Conservation (phyloP, 192 early-diverging fungal genomes). For the Chytriomyces hyalinus region DNA sequence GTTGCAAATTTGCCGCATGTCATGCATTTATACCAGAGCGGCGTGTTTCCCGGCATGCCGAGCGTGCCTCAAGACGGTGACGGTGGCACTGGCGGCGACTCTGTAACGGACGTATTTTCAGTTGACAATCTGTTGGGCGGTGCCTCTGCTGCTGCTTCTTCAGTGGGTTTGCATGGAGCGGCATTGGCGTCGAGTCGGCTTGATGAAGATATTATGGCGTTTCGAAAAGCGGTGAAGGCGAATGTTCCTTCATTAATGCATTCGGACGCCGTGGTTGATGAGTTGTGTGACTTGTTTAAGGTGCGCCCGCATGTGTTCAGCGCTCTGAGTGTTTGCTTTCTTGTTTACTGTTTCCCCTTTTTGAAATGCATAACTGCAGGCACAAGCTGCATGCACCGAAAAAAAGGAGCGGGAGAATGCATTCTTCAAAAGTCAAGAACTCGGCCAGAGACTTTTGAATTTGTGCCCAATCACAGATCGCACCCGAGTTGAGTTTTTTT, state of each 20-base stretch:
- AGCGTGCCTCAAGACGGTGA: background rate
- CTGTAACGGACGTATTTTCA: background rate
- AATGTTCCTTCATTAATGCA: background rate
- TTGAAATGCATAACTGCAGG: too few species aligned
- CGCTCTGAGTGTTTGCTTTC: too few species aligned
- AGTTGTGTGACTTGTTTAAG: constrained; percentile 24
- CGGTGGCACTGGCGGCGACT: background rate
- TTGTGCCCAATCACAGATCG: background rate
- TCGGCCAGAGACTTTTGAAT: background rate
- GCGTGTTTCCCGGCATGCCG: background rate
- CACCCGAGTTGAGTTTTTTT: background rate
- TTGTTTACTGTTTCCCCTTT: too few species aligned
- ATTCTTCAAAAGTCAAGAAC: background rate
- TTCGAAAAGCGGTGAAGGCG: background rate
- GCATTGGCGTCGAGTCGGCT: too few species aligned
- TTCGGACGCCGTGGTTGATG: background rate
- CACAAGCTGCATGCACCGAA: background rate
- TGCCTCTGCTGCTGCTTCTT: background rate
- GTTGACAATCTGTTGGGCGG: background rate
- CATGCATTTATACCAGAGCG: background rate
- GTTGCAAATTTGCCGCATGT: constrained; percentile 2
- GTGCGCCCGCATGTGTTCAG: background rate
- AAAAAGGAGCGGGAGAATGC: background rate
- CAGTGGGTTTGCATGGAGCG: background rate
- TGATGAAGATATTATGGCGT: background rate